Conservation (phyloP, 2,329 filamentous ascomycete species). For the Exophiala viscosa region DNA sequence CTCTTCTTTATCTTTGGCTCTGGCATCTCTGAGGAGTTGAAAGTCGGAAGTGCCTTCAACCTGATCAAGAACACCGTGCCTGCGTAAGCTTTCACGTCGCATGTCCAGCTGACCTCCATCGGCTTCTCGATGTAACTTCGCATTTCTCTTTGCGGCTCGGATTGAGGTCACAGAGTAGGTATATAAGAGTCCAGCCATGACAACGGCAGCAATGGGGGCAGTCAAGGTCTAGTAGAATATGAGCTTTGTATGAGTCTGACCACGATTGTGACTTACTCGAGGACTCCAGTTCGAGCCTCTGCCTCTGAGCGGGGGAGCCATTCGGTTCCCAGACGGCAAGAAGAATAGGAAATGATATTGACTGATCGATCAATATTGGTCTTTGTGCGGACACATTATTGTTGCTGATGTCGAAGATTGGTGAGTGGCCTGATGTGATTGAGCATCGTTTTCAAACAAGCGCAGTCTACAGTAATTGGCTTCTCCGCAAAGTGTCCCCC, state of each 20-base stretch:
- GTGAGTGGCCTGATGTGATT: no score
- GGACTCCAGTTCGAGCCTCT: conserved; percentile 16
- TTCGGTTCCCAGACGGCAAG: background rate
- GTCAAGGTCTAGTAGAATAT: conserved; percentile 46
- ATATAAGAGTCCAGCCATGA: conserved; percentile 59
- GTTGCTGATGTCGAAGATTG: no score
- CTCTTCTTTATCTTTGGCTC: conserved; percentile 20
- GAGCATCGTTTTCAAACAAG: no score
- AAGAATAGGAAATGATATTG: background rate
- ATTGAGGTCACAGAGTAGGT: conserved; percentile 63
- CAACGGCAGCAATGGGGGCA: conserved; percentile 60
- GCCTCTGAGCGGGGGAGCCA: conserved; percentile 11
- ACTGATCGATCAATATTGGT: background rate
- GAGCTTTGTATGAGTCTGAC: background rate
- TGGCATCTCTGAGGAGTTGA: conserved; percentile 25
- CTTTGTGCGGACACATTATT: no score
- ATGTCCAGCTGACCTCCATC: conserved; percentile 31
- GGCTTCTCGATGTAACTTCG: conserved; percentile 50
- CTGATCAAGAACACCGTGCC: conserved; percentile 26
- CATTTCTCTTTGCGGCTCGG: conserved; percentile 62
- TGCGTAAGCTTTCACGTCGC: conserved; percentile 27
- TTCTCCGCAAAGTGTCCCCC: no score
- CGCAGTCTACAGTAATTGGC: no score
- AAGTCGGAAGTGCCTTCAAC: conserved; percentile 26
- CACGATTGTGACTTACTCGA: conserved; percentile 9